phyloP scores from a whole-genome alignment of 805 yeast species.

The Suhomyces sp. region DNA sequence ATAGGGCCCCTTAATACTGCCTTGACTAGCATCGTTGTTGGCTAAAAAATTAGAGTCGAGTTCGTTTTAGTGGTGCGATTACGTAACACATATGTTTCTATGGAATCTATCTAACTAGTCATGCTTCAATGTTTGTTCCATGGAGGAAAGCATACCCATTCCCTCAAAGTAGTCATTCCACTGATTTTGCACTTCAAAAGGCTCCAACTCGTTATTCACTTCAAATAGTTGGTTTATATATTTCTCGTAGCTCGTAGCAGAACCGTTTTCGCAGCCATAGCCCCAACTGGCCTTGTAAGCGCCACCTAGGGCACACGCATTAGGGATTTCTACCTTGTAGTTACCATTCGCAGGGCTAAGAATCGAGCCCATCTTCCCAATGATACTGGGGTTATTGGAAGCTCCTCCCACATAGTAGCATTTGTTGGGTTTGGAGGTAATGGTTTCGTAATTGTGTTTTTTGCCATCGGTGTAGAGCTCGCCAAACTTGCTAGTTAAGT shows the following conservation, averaged over 20 bases:
- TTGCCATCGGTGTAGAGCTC: conserved; percentile 49
- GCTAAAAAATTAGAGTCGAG: neutral
- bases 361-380: conserved; percentile 65
- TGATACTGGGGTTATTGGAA: conserved; percentile 66
- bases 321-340: conserved; percentile 70
- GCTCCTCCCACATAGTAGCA: conserved; percentile 89
- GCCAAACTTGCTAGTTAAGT: conserved; percentile 34
- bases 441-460: conserved; percentile 40
- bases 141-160: conserved; percentile 48
- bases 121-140: conserved; percentile 30
- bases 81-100: neutral
- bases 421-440: conserved; percentile 58
- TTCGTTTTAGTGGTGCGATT: neutral
- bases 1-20: neutral
- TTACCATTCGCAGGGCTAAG: conserved; percentile 67
- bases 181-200: conserved; percentile 34
- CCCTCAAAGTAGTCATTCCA: conserved; percentile 54
- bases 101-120: neutral
- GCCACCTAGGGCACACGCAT: conserved; percentile 92
- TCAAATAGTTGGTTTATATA: conserved; percentile 39
- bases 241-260: conserved; percentile 41
- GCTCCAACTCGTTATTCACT: conserved; percentile 48
- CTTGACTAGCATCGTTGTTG: neutral
- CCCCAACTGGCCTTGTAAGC: conserved; percentile 86
- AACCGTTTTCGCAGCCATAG: conserved; percentile 28